Evolutionary conservation across 495 filamentous ascomycete species (phyloP).

Genomic region (Neurospora sp.): DNA sequence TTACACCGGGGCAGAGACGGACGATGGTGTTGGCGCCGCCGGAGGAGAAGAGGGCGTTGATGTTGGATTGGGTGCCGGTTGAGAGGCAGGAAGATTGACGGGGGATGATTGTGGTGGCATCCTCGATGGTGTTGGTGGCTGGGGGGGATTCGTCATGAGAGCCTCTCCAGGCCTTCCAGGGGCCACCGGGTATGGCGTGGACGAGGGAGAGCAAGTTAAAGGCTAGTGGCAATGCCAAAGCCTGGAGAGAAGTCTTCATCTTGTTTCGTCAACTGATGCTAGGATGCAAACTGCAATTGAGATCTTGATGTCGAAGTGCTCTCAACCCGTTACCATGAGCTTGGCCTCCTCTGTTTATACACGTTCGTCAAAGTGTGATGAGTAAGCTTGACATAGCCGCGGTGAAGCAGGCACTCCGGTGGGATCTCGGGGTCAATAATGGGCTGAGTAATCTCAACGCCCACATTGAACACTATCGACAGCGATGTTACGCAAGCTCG

Average conservation of each 20-base stretch:
- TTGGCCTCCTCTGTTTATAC: background rate
- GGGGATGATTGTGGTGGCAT: background rate
- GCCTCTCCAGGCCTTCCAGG: background rate
- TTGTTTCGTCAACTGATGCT: background rate
- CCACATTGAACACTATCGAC: background rate
- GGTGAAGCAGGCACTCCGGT: background rate
- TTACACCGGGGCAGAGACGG: slow-evolving; percentile 3
- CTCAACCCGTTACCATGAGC: background rate
- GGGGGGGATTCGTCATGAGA: background rate
- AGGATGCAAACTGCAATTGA: background rate
- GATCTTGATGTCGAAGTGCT: background rate
- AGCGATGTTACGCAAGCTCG: background rate
- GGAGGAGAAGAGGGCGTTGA: background rate
- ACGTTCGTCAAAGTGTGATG: background rate
- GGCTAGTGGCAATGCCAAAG: background rate
- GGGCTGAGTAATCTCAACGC: background rate
- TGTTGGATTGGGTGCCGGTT: slow-evolving; percentile 2
- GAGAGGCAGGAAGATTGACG: slow-evolving; percentile 14
- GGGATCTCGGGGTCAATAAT: background rate
- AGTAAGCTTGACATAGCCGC: background rate
- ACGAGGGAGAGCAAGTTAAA: background rate
- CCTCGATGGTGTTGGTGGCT: background rate
- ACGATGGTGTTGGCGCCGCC: slow-evolving; percentile 8
- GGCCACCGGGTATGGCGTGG: background rate
- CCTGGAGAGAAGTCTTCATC: background rate